Percentiles rank a stretch among this genome's conserved stretches.
phyloP scores from a whole-genome alignment of 371 early-diverging fungal species.

The Mucor irregularis region DNA sequence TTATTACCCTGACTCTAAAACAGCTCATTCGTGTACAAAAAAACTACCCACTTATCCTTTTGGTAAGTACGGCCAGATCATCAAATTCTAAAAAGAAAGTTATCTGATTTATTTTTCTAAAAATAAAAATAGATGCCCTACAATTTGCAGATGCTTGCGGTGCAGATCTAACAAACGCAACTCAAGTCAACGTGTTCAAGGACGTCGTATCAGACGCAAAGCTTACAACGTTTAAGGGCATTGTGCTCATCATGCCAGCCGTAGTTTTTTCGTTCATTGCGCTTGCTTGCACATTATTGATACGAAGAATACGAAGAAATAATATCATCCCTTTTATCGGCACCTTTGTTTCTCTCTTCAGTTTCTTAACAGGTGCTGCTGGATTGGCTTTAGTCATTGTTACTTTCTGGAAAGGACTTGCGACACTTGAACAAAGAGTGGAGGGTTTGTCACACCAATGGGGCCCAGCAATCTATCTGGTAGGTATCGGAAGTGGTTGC shows the following conservation, averaged over 20 bases:
- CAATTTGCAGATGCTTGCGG: slow-evolving; percentile 20
- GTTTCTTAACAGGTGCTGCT: slow-evolving; percentile 25
- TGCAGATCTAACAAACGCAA: slow-evolving; percentile 5
- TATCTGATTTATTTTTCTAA: background rate
- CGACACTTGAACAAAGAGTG: slow-evolving; percentile 8
- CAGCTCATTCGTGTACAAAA: slow-evolving; percentile 20
- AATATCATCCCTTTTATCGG: slow-evolving; percentile 31
- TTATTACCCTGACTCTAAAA: slow-evolving; percentile 14
- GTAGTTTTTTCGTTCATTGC: slow-evolving; percentile 28
- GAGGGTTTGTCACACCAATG: slow-evolving; percentile 30
- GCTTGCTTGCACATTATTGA: slow-evolving; percentile 12
- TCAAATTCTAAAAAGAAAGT: background rate
- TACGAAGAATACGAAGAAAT: slow-evolving; percentile 23
- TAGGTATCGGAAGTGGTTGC: slow-evolving; percentile 26
- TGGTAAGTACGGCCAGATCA: slow-evolving; percentile 14
- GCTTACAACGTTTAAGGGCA: slow-evolving; percentile 15
- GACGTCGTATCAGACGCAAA: slow-evolving; percentile 4
- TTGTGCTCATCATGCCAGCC: slow-evolving; percentile 32
- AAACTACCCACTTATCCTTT: slow-evolving; percentile 19
- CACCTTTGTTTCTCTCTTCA: slow-evolving; percentile 19
- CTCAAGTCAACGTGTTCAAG: background rate
- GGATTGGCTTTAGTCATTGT: slow-evolving; percentile 22
- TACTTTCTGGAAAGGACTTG: slow-evolving; percentile 31
- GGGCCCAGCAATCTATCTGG: slow-evolving; percentile 32
- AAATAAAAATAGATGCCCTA: background rate